Percentiles rank a stretch among this genome's conserved stretches.
Evolutionary conservation across 2,329 filamentous ascomycete species (phyloP).

Genomic region (Monosporascus sp.): DNA sequence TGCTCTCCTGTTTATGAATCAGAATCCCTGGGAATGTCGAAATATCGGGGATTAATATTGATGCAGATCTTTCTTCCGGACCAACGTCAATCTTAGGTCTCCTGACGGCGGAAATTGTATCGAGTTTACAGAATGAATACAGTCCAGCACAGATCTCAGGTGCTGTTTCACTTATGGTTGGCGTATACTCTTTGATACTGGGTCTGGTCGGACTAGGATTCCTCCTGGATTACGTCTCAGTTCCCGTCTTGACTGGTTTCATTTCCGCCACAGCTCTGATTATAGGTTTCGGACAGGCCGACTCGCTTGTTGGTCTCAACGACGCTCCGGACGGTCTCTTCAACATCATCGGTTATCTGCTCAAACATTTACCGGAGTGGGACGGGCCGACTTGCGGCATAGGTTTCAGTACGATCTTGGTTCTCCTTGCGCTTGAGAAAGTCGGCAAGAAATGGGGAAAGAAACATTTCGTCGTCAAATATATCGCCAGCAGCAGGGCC

Average conservation of each 20-base stretch:
- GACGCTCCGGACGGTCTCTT: constrained; percentile 47
- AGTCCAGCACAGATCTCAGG: constrained; percentile 52
- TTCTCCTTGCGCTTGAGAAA: constrained; percentile 53
- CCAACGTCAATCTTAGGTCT: constrained; percentile 62
- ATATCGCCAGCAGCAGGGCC: constrained; percentile 55
- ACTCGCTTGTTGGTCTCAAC: constrained; percentile 52
- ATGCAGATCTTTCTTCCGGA: constrained; percentile 53
- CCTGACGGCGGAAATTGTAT: constrained; percentile 56
- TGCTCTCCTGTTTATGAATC: not conserved
- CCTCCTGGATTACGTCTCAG: constrained; percentile 61
- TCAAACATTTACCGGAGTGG: constrained; percentile 50
- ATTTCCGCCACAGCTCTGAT: constrained; percentile 63
- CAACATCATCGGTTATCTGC: constrained; percentile 54
- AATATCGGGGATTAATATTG: not conserved
- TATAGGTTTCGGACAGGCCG: constrained; percentile 62
- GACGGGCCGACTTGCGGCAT: constrained; percentile 55
- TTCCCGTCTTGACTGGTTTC: constrained; percentile 60
- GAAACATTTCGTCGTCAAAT: constrained; percentile 52
- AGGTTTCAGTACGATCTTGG: constrained; percentile 51
- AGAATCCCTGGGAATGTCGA: too few species aligned
- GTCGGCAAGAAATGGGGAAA: constrained; percentile 55
- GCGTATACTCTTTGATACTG: constrained; percentile 53
- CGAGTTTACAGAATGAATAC: constrained; percentile 47
- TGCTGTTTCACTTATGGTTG: constrained; percentile 59
- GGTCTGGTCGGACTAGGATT: constrained; percentile 61